A percentile compares a stretch with the other conserved stretches of the same genome.
Conservation (phyloP, 202 grass and related monocot genomes). For the Panicum hallii region DNA sequence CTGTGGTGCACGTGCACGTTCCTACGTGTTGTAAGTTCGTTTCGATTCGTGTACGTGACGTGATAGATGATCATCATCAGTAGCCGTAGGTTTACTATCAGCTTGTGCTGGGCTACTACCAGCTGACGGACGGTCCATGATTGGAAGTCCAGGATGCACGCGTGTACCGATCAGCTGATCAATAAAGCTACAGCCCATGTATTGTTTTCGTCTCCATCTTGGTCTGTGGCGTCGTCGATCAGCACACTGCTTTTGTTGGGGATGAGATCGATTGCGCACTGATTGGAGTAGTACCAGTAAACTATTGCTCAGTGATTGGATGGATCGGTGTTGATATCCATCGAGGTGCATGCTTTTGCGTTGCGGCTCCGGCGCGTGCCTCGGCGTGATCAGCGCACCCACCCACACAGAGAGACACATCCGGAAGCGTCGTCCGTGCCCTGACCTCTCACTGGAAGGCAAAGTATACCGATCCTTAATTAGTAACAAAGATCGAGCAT, state of each 20-base stretch:
- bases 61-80: neutral
- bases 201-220: neutral
- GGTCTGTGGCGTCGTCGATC: neutral
- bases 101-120: conserved; percentile 1
- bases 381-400: neutral
- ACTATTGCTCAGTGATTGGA: neutral
- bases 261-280: conserved; percentile 28
- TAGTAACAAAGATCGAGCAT: no score
- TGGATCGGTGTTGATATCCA: neutral
- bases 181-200: conserved; percentile 7
- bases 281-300: neutral
- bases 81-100: neutral
- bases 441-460: no score
- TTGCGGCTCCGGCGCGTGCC: neutral
- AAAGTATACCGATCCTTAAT: neutral
- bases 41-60: neutral
- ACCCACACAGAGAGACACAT: neutral
- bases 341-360: neutral
- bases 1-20: conserved; percentile 1
- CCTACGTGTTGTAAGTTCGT: neutral
- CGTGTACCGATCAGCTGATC: neutral
- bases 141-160: neutral
- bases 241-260: conserved; percentile 14
- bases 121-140: neutral
- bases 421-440: neutral